Base-by-base conservation (phyloP, 805 yeast species). In the Hanseniaspora pseudoguilliermondii region DNA sequence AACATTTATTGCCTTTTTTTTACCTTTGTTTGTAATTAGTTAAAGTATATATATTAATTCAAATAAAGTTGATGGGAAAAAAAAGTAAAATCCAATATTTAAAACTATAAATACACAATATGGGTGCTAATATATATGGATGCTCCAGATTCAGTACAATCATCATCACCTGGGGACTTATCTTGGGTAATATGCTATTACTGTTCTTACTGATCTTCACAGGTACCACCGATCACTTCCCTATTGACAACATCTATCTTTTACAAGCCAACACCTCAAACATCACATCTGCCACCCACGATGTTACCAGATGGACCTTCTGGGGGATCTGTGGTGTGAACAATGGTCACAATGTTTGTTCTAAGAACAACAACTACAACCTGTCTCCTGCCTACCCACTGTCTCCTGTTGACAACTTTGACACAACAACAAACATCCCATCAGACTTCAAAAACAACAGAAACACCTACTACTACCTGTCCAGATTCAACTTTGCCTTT, bases 321-420 rank as follows among this genome's bases (percentile, higher is more conserved):
- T 85, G 91, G 91, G 90, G 91, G 61, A 75, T 83, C 47, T 82
- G 87, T 67, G 72, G 72, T 50, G 73, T 16, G 11, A 51, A 50
- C 49, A 36, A 36, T 10, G 60, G 63, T 34, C 64, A 61, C 60
- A 29, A 27, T n/a, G 60, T 61, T 4, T 40, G 52, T 42, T 75
- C 68, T 57, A 10, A 15, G 2, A 9, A 23, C 18, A 53, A 65
- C 5, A 75, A 80, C 63, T 40, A 58, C 15, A 60, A 64, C 42
- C 66, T 75, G 46, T 79, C 81, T 15, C 88, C 93, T 32, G 91
- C 83, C 49, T 77, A 73, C 63, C 88, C 93, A 54, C 68, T 85
- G 56, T 83, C 90, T 9, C 91, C 91, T 36, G 76, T 71, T 43
- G 89, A 85, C 67, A 85, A 85, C 71, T 85, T 83, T 61, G 74